Conservation (phyloP, 78 protist genomes). For the Mantamonas sphyraenae region DNA sequence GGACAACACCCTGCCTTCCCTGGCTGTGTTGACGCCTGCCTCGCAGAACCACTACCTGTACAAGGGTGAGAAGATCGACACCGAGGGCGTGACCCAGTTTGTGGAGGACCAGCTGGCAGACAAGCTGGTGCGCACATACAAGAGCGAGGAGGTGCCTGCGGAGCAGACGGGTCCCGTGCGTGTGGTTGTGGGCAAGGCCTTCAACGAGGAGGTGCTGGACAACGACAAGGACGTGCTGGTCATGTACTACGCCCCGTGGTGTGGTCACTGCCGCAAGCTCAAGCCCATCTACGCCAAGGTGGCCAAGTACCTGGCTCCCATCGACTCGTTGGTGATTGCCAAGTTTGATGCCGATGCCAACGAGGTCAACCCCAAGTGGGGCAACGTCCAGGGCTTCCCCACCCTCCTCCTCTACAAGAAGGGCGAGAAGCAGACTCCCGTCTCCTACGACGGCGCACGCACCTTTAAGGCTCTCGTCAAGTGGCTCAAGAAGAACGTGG, state of each 20-base stretch:
- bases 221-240: not conserved
- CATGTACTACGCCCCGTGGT: conserved; percentile 59
- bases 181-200: not conserved
- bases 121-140: conserved; percentile 26
- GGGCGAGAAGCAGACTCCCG: no score
- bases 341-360: conserved; percentile 27
- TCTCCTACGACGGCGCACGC: no score
- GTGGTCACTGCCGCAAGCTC: conserved; percentile 78
- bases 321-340: conserved; percentile 15
- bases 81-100: conserved; percentile 16
- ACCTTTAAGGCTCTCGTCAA: no score
- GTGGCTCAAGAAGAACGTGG: no score
- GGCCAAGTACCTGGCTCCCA: conserved; percentile 11
- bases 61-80: conserved; percentile 3
- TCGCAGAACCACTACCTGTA: conserved; percentile 15
- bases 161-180: conserved; percentile 4
- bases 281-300: conserved; percentile 63
- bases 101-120: conserved; percentile 1
- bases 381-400: conserved; percentile 67
- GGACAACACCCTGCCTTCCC: conserved; percentile 33
- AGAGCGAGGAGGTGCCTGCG: conserved; percentile 48
- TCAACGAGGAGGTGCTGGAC: not conserved
- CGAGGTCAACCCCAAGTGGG: conserved; percentile 34
- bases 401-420: conserved; percentile 64
- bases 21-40: conserved; percentile 7